Conservation (phyloP, 1,284 basidiomycete species). For the Cutaneotrichosporon spelunceum region DNA sequence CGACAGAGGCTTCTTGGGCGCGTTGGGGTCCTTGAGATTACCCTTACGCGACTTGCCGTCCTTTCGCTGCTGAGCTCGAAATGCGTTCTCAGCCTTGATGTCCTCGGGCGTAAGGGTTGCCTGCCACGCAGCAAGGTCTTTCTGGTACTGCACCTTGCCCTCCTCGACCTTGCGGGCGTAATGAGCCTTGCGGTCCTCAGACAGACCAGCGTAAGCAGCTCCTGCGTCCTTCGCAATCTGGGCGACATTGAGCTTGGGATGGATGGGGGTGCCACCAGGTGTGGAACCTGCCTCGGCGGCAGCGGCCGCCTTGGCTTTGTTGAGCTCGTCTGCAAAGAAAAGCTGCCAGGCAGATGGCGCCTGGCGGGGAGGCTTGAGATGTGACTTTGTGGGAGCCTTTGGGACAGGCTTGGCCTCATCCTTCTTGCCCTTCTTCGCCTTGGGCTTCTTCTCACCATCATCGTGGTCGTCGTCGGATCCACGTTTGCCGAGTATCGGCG, state of each 20-base stretch:
- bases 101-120: slow-evolving; percentile 86
- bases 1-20: slow-evolving; percentile 89
- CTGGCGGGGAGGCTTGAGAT: slow-evolving; percentile 80
- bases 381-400: slow-evolving; percentile 52
- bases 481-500: slow-evolving; percentile 37
- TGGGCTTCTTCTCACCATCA: slow-evolving; percentile 39
- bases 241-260: slow-evolving; percentile 84
- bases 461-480: slow-evolving; percentile 24
- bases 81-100: slow-evolving; percentile 89
- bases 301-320: slow-evolving; percentile 69
- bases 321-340: slow-evolving; percentile 94
- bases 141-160: slow-evolving; percentile 75
- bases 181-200: slow-evolving; percentile 76
- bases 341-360: slow-evolving; percentile 95
- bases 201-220: slow-evolving; percentile 77
- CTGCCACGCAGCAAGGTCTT: slow-evolving; percentile 80
- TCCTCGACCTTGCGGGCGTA: slow-evolving; percentile 76
- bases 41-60: slow-evolving; percentile 88
- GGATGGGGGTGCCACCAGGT: slow-evolving; percentile 46
- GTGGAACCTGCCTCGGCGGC: slow-evolving; percentile 62
- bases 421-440: slow-evolving; percentile 39
- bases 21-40: slow-evolving; percentile 95
- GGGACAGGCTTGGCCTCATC: slow-evolving; percentile 37
- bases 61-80: slow-evolving; percentile 85
- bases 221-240: slow-evolving; percentile 94